A percentile compares a stretch with the other conserved stretches of the same genome.
phyloP scores from a whole-genome alignment of 2,329 filamentous ascomycete species.

The Talaromyces sp. region DNA sequence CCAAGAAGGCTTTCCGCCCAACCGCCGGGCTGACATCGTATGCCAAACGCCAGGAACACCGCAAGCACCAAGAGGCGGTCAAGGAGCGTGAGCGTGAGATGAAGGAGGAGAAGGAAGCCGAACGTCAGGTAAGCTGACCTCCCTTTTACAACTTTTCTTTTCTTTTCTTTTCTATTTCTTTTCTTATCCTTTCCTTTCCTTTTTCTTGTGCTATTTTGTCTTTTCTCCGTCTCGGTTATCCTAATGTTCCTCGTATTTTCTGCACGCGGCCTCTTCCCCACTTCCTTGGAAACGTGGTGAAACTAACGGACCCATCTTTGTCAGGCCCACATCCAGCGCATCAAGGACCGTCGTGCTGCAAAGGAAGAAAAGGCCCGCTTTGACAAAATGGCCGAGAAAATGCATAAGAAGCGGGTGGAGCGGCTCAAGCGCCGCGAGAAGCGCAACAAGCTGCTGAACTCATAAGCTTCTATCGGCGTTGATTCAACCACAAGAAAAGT shows the following conservation, averaged over 20 bases:
- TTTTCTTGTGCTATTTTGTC: background rate
- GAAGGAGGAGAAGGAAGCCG: conserved; percentile 93
- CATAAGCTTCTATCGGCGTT: conserved; percentile 31
- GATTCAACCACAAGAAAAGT: background rate
- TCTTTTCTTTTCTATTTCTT: background rate
- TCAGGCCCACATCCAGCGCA: conserved; percentile 73
- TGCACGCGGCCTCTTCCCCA: background rate
- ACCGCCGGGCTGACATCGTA: conserved; percentile 76
- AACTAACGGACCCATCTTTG: conserved; percentile 4
- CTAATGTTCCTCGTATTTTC: background rate
- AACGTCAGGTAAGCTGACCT: conserved; percentile 71
- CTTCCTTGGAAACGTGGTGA: background rate
- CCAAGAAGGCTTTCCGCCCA: conserved; percentile 83
- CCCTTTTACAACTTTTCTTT: background rate
- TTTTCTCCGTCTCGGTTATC: background rate
- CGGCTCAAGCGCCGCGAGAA: conserved; percentile 93
- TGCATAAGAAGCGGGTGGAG: conserved; percentile 95
- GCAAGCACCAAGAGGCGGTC: conserved; percentile 70
- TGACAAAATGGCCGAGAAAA: conserved; percentile 93
- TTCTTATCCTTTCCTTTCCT: background rate
- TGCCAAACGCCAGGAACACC: conserved; percentile 71
- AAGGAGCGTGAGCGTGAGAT: conserved; percentile 95
- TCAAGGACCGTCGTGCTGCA: conserved; percentile 81
- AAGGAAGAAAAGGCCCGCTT: conserved; percentile 95
- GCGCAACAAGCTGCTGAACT: conserved; percentile 64